These are phyloP conservation scores for Acanthamoeba sp. DNA, from an alignment of 208 protist genomes.

Conservation along the genomic window DNA sequence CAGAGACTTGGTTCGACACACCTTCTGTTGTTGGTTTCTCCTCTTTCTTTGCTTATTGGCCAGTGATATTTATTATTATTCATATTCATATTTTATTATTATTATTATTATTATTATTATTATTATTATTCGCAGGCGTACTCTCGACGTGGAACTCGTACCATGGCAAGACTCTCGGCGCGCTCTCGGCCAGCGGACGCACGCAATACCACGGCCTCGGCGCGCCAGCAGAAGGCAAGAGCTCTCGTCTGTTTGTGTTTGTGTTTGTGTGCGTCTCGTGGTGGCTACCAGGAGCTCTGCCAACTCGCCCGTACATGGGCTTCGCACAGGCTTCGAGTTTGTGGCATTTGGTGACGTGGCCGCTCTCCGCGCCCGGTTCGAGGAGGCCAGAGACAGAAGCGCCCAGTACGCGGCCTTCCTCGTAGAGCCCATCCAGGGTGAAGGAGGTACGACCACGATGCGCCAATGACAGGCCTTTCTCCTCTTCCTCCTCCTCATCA, in stretches of 20 bases:
- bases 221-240: conserved; percentile 1
- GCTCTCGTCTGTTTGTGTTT: no score
- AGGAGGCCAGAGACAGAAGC: neutral
- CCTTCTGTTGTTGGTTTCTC: no score
- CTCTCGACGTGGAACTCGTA: conserved; percentile 27
- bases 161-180: conserved; percentile 57
- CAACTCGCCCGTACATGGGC: no score
- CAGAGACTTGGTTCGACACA: neutral
- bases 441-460: conserved; percentile 90
- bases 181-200: conserved; percentile 47
- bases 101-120: neutral
- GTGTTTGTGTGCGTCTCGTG: no score
- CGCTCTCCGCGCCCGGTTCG: neutral
- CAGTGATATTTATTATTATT: no score
- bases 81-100: no score
- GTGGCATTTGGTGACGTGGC: neutral
- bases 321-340: conserved; percentile 53
- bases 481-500: no score
- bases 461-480: no score
- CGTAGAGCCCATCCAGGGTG: conserved; percentile 96
- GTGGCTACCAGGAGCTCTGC: no score
- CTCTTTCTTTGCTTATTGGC: no score
- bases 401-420: conserved; percentile 89
- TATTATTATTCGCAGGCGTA: neutral
- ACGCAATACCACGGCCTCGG: conserved; percentile 49